Base-by-base conservation (phyloP, 345 rosid genomes). In the Laguncularia racemosa region DNA sequence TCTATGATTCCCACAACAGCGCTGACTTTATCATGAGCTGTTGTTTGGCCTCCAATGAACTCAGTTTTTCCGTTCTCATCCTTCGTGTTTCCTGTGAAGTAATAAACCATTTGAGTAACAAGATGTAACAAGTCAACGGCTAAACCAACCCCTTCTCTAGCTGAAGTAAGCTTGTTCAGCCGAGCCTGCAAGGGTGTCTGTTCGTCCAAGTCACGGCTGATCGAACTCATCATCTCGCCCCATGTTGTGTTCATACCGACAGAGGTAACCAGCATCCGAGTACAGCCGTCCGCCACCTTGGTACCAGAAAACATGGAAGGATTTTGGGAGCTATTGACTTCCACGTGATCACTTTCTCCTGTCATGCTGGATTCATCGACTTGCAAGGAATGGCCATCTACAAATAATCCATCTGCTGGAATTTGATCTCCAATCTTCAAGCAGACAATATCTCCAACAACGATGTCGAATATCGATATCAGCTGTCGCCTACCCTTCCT, bases 161-260 rank as follows among this genome's bases (percentile, higher is more conserved):
- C 72, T 6, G 95, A 79, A 17, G 95, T 78, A 46, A 90, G 79
- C 73, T 75, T 83, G 51, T 84, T 73, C 13, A 87, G 84, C 14
- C 92, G 78, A 40, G 70, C 43, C 50, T 90, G 95, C 52, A 90
- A 61, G 0, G 93, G 95, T 14, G 97, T 84, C 50, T 75, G 76
- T 55, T 90, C 90, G 16, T 58, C 51, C 0, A 65, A 65, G 57
- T 78, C 83, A 0, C 63, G 60, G 6, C 67, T 73, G 40, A 84
- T 78, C 0, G 80, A 76, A 69, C 90, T 78, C 93, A 84, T 83
- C 86, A 83, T 76, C 65, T 83, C 64, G 8, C 91, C 97, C 95
- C 93, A 84, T 3, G 71, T 69, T 0, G 95, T 87, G 68, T 76
- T 83, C 86, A 76, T 79, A 0, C 95, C 97, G 0, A 87, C 93